These are phyloP conservation scores for Sphaerobolus stellatus DNA, from an alignment of 1,284 basidiomycete species.

Conservation along the genomic window DNA sequence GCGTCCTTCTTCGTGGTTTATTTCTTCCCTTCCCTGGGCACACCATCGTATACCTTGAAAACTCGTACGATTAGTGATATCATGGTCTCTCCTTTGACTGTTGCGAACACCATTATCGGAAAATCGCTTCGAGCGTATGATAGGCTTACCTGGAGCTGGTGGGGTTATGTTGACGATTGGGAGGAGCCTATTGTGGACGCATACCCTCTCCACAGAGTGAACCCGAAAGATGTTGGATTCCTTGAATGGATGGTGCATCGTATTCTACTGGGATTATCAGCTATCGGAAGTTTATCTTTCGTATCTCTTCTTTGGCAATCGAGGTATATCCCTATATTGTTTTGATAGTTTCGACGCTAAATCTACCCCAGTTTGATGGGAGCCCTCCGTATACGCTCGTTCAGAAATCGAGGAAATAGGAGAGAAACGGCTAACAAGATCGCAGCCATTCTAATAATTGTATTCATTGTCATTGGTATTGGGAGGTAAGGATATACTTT, in stretches of 20 bases:
- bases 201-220: too few species aligned
- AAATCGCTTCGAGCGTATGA: conserved; percentile 48
- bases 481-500: conserved; percentile 47
- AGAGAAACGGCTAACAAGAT: conserved; percentile 50
- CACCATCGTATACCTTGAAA: conserved; percentile 30
- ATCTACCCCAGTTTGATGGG: conserved; percentile 45
- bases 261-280: conserved; percentile 70
- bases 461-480: conserved; percentile 62
- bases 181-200: conserved; percentile 10
- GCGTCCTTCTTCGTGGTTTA: conserved; percentile 72
- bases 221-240: conserved; percentile 35
- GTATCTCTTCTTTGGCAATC: conserved; percentile 66
- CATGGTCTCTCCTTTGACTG: conserved; percentile 56
- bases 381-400: conserved; percentile 66
- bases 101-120: conserved; percentile 60
- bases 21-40: conserved; percentile 41
- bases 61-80: conserved; percentile 42
- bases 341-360: background rate
- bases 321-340: conserved; percentile 20
- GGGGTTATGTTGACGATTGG: background rate
- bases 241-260: conserved; percentile 58
- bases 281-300: conserved; percentile 73
- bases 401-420: conserved; percentile 53
- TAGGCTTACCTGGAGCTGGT: conserved; percentile 1
- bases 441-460: conserved; percentile 60